Percentiles rank a stretch among this genome's conserved stretches.
phyloP scores from a whole-genome alignment of 352 stramenopile genomes.

The Phytopythium ostracodes region DNA sequence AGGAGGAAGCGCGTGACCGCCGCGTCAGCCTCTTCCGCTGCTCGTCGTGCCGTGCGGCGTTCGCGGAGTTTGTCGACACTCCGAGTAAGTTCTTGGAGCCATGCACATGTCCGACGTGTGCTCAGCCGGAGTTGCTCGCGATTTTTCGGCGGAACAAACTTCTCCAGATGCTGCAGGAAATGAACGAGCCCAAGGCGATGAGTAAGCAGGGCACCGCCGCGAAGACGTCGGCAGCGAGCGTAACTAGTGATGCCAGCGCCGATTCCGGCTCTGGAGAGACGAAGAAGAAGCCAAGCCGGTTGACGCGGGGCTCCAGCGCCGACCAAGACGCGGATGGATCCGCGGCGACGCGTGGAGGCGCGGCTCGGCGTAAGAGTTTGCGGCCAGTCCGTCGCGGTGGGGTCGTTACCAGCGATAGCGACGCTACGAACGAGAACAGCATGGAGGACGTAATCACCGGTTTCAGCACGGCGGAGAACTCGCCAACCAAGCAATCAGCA shows the following conservation, averaged over 20 bases:
- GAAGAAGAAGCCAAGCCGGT: background rate
- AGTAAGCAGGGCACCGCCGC: background rate
- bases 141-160: conserved; percentile 35
- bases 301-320: background rate
- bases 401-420: background rate
- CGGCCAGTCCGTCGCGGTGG: background rate
- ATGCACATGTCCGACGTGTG: conserved; percentile 39
- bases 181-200: conserved; percentile 8
- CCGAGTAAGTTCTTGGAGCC: conserved; percentile 25
- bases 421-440: background rate
- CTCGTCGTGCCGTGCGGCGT: conserved; percentile 34
- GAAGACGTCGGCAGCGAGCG: background rate
- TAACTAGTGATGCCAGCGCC: background rate
- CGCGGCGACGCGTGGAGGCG: background rate
- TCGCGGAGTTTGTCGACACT: conserved; percentile 36
- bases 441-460: background rate
- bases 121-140: conserved; percentile 24
- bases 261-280: background rate
- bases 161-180: conserved; percentile 36
- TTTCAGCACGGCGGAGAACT: background rate
- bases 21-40: conserved; percentile 41
- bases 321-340: background rate
- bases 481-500: background rate
- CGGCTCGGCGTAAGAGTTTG: conserved; percentile 5
- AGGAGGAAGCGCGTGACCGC: conserved; percentile 17